Evolutionary conservation across 768 basidiomycete genomes (phyloP).

Genomic region (Cubamyces lactineus): DNA sequence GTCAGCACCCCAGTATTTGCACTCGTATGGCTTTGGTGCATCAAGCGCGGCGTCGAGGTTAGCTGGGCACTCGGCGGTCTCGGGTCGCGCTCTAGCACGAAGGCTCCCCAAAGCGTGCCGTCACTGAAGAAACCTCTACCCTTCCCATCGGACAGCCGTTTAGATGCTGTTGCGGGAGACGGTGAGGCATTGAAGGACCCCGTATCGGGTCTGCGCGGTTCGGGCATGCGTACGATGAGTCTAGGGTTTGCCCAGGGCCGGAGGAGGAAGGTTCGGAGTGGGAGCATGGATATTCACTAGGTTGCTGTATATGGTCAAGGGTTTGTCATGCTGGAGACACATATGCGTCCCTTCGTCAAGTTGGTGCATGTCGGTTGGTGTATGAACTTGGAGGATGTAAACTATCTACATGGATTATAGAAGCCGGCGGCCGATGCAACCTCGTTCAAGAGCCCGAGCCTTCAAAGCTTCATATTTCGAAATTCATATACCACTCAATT

Average conservation of each 20-base stretch:
- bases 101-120: neutral
- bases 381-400: too few relatives aligned
- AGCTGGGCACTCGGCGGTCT: constrained; percentile 78
- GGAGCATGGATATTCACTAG: constrained; percentile 18
- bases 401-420: too few relatives aligned
- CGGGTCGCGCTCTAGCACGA: constrained; percentile 16
- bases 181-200: neutral
- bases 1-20: constrained; percentile 80
- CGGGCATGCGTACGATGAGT: constrained; percentile 23
- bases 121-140: neutral
- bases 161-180: neutral
- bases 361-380: too few relatives aligned
- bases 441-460: too few relatives aligned
- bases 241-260: constrained; percentile 21
- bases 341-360: too few relatives aligned
- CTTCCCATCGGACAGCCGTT: constrained; percentile 2
- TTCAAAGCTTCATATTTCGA: too few relatives aligned
- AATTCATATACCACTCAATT: too few relatives aligned
- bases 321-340: too few relatives aligned
- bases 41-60: constrained; percentile 77
- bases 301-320: neutral
- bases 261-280: constrained; percentile 19
- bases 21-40: constrained; percentile 87
- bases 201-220: neutral
- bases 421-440: too few relatives aligned